Percentiles rank a stretch among this genome's conserved stretches.
These are phyloP conservation scores for Lentinus tigrinus DNA, from an alignment of 768 basidiomycete species.

Conservation along the genomic window DNA sequence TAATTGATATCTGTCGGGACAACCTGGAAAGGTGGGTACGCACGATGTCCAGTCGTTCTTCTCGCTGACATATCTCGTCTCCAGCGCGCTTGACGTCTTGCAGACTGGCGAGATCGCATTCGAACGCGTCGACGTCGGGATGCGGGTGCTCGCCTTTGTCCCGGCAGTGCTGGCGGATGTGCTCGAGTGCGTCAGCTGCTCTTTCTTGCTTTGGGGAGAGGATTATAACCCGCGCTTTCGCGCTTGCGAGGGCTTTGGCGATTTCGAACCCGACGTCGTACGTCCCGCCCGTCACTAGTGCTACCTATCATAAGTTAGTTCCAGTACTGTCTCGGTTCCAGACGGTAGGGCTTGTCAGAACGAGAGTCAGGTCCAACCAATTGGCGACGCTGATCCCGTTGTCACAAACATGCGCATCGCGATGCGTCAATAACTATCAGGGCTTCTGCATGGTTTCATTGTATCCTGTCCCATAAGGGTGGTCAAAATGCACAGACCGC, in stretches of 20 bases:
- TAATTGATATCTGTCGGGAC: neutral
- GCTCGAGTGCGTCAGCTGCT: constrained; percentile 24
- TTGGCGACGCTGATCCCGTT: too few species aligned
- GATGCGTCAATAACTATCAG: too few species aligned
- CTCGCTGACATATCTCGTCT: constrained; percentile 23
- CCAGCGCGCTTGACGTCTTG: constrained; percentile 27
- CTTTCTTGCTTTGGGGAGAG: constrained; percentile 25
- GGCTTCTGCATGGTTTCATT: too few species aligned
- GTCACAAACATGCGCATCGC: too few species aligned
- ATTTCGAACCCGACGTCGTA: constrained; percentile 32
- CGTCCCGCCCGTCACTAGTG: constrained; percentile 31
- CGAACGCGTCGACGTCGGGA: constrained; percentile 24
- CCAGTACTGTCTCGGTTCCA: too few species aligned
- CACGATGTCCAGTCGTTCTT: constrained; percentile 25
- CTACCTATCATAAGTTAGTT: constrained; percentile 21
- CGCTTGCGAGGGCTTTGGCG: constrained; percentile 27
- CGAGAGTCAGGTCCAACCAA: too few species aligned
- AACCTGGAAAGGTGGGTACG: neutral
- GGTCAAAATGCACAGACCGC: too few species aligned
- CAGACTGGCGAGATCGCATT: constrained; percentile 30
- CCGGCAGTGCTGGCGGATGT: constrained; percentile 18
- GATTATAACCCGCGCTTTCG: constrained; percentile 29
- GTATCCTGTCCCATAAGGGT: too few species aligned
- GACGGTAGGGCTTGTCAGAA: too few species aligned
- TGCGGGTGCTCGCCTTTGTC: neutral